Evolutionary conservation across 345 rosid species (phyloP), one percentile per base, ranked within the genome.

Genomic region (Adansonia digitata): DNA sequence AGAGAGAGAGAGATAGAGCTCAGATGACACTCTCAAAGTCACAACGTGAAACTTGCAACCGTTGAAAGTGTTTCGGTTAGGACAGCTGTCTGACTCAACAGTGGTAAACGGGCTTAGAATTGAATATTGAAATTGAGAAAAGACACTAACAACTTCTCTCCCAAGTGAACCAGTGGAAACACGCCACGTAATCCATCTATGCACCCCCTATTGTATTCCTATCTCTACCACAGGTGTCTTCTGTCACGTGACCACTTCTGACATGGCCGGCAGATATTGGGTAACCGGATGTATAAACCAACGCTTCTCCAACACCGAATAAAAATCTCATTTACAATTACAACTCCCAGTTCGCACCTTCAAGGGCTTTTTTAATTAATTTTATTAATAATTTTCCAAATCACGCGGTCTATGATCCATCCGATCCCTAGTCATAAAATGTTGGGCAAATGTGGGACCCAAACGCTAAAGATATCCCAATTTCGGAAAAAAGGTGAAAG

Each of bases 211-310:
- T n/a, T 7, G 11, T 20, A 69, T 29, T 29, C 20, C 39, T 1
- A 22, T 14, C 60, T 22, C 29, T 56, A 42, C 24, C 64, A 73
- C 87, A 82, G 79, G 82, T 80, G 82, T 74, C 40, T 49, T 11
- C 27, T 13, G 29, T 57, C 85, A 78, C 82, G 13, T 66, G 84
- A 77, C 75, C 69, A 66, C 5, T 20, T 56, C 80, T 71, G 82
- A 79, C 12, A 78, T 57, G 85, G 85, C 79, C 81, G 81, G 81
- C 76, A n/a, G 2, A 9, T 17, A 65, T 46, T 77, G 81, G 76
- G 56, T 7, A 56, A n/a, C 77, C n/a, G 1, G 55, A 52, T 24
- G 52, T 43, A 48, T 37, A 31, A 10, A 0, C 17, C 39, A 31
- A 59, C 3, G 56, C 11, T 27, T n/a, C n/a, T n/a, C n/a, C n/a